Base-by-base conservation (phyloP, 2,329 filamentous ascomycete genomes). In the Colletotrichum paranaense region DNA sequence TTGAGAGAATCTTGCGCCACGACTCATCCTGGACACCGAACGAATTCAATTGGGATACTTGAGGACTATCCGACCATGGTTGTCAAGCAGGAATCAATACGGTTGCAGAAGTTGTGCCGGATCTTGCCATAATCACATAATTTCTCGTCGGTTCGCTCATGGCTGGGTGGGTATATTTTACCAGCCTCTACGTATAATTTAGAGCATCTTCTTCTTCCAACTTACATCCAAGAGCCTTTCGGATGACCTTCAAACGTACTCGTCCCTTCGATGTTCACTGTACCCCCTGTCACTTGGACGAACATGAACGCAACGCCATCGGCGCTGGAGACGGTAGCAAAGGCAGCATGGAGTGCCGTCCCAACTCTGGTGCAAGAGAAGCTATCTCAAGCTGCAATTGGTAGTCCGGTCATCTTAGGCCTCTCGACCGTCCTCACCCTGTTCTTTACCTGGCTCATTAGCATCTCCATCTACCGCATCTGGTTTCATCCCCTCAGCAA, bases 401-500 rank as follows among this genome's bases (percentile, higher is more conserved):
- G 24, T 22, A 53, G 49, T 14, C 55, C 55, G 4, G 55, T 30
- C 11, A 11, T 26, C 24, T 57, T 57, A 26, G 55, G 55, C 26
- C 22, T 57, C 14, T 57, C 55, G 7, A 16, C 26, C 4, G 8
- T 57, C 11, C 24, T 57, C 26, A n/a, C 22, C 26, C 4, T 57
- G 4, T 19, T 57, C 55, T 14, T 30, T 30, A 16, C 55, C 24
- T 57, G 26, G 22, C 55, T 57, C 12, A 19, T 57, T 12, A 57
- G 55, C 14, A 30, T 30, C 55, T 26, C 55, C 16, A 72, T 79
- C 53, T 80, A 80, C 75, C 79, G 79, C 72, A 67, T 80, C 38
- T 81, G 77, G 76, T 78, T 81, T 71, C 80, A 82, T 71, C 79
- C 79, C 12, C 75, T 81, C 42, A 71, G 75, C 63, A 75, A 77